Evolutionary conservation across 2,329 filamentous ascomycete genomes (phyloP).

Genomic region (Penicillium brevicompactum): DNA sequence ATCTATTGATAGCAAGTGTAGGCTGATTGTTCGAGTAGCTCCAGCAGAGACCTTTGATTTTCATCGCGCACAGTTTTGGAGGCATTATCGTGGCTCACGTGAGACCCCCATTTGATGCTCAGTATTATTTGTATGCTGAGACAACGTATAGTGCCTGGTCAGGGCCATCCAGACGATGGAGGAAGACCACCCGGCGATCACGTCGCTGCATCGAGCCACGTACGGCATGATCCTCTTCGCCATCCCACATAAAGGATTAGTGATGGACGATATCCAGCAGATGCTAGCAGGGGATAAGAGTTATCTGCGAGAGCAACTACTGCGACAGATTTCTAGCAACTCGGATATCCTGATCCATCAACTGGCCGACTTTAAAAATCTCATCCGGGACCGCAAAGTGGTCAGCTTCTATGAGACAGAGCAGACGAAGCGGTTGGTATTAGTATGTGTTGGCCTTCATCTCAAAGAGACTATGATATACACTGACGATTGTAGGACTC

Average conservation of each 20-base stretch:
- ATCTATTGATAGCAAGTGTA: neutral
- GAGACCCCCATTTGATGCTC: constrained; percentile 3
- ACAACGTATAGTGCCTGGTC: constrained; percentile 16
- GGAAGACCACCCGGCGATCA: constrained; percentile 8
- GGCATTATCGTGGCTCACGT: constrained; percentile 32
- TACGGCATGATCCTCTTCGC: constrained; percentile 21
- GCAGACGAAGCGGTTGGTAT: constrained; percentile 23
- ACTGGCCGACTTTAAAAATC: constrained; percentile 29
- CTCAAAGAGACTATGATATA: neutral
- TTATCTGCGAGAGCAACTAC: neutral
- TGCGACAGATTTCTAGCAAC: neutral
- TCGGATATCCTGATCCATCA: constrained; percentile 24
- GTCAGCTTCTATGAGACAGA: constrained; percentile 34
- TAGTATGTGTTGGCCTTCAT: constrained; percentile 14
- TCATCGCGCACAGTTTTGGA: constrained; percentile 30
- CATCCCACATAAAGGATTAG: constrained; percentile 25
- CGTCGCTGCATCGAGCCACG: constrained; percentile 13
- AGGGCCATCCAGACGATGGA: constrained; percentile 19
- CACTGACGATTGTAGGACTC: constrained; percentile 2
- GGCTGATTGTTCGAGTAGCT: constrained; percentile 16
- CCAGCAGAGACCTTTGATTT: constrained; percentile 24
- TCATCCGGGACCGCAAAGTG: constrained; percentile 30
- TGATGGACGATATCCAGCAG: constrained; percentile 25
- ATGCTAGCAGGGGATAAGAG: constrained; percentile 12
- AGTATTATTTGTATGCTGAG: too few species aligned